phyloP scores from a whole-genome alignment of 805 yeast species.

The Candida insectalens region DNA sequence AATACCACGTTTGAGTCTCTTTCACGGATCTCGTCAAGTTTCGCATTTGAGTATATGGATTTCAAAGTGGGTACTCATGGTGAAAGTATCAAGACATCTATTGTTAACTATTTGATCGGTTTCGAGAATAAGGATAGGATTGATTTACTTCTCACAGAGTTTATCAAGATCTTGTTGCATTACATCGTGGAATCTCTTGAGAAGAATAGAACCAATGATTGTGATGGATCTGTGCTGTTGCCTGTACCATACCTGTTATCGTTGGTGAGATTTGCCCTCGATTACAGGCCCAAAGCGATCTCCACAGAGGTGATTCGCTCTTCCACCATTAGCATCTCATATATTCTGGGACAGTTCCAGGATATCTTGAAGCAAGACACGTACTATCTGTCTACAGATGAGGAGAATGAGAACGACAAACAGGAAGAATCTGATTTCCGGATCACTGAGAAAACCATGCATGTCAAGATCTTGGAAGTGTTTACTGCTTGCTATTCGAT shows the following conservation, averaged over 20 bases:
- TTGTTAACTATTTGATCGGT: constrained; percentile 33
- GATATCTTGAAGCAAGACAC: constrained; percentile 21
- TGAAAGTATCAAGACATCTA: constrained; percentile 20
- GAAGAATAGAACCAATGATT: neutral
- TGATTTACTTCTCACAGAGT: constrained; percentile 37
- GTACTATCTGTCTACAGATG: constrained; percentile 13
- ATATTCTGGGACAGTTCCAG: constrained; percentile 14
- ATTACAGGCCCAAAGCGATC: constrained; percentile 57
- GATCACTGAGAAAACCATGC: constrained; percentile 28
- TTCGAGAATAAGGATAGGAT: constrained; percentile 35
- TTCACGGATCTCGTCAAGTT: constrained; percentile 23
- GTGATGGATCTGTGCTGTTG: constrained; percentile 12
- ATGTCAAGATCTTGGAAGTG: constrained; percentile 37
- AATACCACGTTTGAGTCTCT: constrained; percentile 25
- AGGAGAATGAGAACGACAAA: constrained; percentile 8
- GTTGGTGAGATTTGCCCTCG: constrained; percentile 42
- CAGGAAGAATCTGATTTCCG: constrained; percentile 10
- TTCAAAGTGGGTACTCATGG: constrained; percentile 19
- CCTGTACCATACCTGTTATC: constrained; percentile 55
- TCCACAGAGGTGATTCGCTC: constrained; percentile 26
- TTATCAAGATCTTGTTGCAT: constrained; percentile 25
- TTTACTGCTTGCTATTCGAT: constrained; percentile 39
- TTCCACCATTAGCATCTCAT: constrained; percentile 19
- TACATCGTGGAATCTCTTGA: constrained; percentile 18
- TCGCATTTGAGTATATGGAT: constrained; percentile 17